phyloP scores from a whole-genome alignment of 2,329 filamentous ascomycete genomes.

The Epichloe festucae region DNA sequence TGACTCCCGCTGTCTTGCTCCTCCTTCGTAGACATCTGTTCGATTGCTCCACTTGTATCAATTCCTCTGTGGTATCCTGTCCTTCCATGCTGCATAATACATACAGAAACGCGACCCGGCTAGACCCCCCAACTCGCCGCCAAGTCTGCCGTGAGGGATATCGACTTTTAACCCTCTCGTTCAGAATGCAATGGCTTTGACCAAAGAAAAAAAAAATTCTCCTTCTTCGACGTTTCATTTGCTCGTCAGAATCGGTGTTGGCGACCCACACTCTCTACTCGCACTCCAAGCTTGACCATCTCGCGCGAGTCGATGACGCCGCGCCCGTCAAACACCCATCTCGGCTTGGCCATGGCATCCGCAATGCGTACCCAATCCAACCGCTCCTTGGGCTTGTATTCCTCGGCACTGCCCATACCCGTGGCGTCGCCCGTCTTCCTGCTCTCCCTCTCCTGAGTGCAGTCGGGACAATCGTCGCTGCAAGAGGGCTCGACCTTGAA shows the following conservation, averaged over 20 bases:
- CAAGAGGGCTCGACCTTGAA: conserved; percentile 33
- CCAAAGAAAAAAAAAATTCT: too few species aligned
- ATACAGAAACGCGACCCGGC: too few species aligned
- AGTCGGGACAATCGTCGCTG: conserved; percentile 35
- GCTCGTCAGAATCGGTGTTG: conserved; percentile 27
- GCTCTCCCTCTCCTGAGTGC: conserved; percentile 27
- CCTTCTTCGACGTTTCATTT: not conserved
- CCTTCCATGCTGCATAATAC: too few species aligned
- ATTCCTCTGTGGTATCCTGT: too few species aligned
- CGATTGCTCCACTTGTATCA: too few species aligned
- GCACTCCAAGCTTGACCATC: conserved; percentile 36
- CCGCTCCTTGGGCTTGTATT: conserved; percentile 33
- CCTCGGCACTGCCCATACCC: conserved; percentile 29
- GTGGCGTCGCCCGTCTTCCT: conserved; percentile 26
- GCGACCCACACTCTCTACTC: conserved; percentile 39
- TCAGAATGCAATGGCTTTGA: not conserved
- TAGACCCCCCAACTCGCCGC: too few species aligned
- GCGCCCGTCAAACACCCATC: conserved; percentile 45
- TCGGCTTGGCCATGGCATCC: conserved; percentile 36
- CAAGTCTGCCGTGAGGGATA: too few species aligned
- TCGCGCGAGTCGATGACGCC: conserved; percentile 36
- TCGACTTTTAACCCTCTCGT: not conserved
- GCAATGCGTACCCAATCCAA: conserved; percentile 40
- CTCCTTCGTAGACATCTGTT: too few species aligned
- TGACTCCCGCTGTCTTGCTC: too few species aligned